Evolutionary conservation across 1,284 basidiomycete genomes (phyloP).

Genomic region (Ustilago sp.): DNA sequence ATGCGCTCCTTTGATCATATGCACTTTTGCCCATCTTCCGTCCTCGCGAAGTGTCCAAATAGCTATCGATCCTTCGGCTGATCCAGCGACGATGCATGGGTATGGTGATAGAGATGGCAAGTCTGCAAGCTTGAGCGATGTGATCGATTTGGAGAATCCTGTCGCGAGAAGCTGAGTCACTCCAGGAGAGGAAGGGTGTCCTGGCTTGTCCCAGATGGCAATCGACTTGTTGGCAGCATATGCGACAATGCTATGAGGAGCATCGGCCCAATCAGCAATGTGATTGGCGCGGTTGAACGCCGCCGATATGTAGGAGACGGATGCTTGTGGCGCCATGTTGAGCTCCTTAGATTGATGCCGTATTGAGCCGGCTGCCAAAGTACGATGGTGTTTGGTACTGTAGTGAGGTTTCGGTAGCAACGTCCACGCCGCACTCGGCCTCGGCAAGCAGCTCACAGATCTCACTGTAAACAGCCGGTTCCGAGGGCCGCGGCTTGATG

Average conservation of each 20-base stretch:
- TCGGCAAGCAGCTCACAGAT: too few species aligned
- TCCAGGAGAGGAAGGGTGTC: slow-evolving; percentile 24
- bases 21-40: slow-evolving; percentile 13
- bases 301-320: slow-evolving; percentile 59
- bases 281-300: slow-evolving; percentile 62
- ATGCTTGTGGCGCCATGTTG: slow-evolving; percentile 34
- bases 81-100: slow-evolving; percentile 47
- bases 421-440: too few species aligned
- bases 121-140: slow-evolving; percentile 51
- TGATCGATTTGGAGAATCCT: slow-evolving; percentile 46
- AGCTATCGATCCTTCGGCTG: slow-evolving; percentile 47
- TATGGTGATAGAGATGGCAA: not conserved
- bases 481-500: too few species aligned
- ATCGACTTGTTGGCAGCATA: slow-evolving; percentile 63
- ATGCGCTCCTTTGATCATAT: slow-evolving; percentile 40
- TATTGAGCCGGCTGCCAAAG: not conserved
- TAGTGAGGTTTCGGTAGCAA: too few species aligned
- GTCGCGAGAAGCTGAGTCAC: slow-evolving; percentile 46
- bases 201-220: slow-evolving; percentile 48
- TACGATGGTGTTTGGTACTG: slow-evolving; percentile 1
- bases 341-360: not conserved
- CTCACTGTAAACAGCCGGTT: too few species aligned
- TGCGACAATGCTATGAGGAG: slow-evolving; percentile 36
- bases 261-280: slow-evolving; percentile 58
- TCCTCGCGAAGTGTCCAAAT: slow-evolving; percentile 30